A percentile compares a stretch with the other conserved stretches of the same genome.
Conservation (phyloP, 1,284 basidiomycete genomes). For the Fistulinella cinereoalba region DNA sequence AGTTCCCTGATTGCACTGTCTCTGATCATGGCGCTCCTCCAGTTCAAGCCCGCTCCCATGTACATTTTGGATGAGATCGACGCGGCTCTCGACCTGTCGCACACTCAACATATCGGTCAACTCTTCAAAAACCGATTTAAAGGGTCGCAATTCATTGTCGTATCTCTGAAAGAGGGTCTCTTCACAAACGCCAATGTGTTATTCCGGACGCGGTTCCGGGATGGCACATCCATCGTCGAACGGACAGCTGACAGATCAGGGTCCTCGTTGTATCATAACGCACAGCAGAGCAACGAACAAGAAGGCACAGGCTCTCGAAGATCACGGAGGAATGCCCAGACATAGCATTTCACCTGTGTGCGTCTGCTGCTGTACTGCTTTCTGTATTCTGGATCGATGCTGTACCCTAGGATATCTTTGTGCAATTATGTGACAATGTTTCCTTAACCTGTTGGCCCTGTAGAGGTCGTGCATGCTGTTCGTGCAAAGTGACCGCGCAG, state of each 20-base stretch:
- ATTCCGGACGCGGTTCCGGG: constrained; percentile 89
- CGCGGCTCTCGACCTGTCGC: constrained; percentile 92
- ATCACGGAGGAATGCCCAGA: constrained; percentile 15
- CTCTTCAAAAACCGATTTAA: constrained; percentile 97
- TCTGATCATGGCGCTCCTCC: constrained; percentile 95
- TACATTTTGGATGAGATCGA: constrained; percentile 99
- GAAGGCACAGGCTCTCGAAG: constrained; percentile 24
- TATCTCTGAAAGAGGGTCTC: constrained; percentile 94
- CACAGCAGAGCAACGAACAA: constrained; percentile 16
- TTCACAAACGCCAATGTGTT: constrained; percentile 98
- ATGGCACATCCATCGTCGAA: constrained; percentile 91
- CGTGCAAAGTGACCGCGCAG: no score
- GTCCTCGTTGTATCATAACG: constrained; percentile 38
- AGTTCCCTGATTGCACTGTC: constrained; percentile 96
- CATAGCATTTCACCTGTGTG: constrained; percentile 9
- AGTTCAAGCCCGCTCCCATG: constrained; percentile 99
- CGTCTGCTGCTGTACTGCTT: background rate
- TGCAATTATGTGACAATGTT: constrained; percentile 1
- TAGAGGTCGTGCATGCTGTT: background rate
- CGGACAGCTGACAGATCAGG: constrained; percentile 63
- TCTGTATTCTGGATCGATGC: constrained; percentile 1
- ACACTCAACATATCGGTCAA: constrained; percentile 96
- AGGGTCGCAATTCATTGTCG: constrained; percentile 97
- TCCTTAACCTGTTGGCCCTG: background rate
- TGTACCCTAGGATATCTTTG: constrained; percentile 20